phyloP scores from a whole-genome alignment of 2,329 filamentous ascomycete genomes.

The Colletotrichum scovillei region DNA sequence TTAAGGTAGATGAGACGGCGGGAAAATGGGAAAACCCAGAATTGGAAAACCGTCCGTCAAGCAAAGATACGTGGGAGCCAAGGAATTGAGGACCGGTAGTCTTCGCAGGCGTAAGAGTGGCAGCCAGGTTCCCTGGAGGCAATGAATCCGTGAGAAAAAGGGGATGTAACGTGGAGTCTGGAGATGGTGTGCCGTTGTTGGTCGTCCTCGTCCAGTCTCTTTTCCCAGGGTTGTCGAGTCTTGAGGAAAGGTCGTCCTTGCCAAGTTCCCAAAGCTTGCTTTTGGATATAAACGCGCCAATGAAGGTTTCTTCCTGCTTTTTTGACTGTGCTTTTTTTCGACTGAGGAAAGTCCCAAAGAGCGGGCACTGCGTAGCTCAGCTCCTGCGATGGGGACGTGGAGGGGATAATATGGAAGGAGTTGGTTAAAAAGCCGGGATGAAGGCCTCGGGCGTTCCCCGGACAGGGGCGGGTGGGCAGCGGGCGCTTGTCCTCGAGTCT shows the following conservation, averaged over 20 bases:
- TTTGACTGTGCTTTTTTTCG: too few relatives aligned
- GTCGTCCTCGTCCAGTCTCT: background rate
- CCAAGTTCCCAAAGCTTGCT: background rate
- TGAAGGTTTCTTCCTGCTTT: background rate
- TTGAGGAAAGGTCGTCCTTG: background rate
- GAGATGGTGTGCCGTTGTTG: slow-evolving; percentile 13
- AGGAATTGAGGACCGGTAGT: slow-evolving; percentile 13
- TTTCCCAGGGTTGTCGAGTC: background rate
- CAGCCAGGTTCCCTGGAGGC: slow-evolving; percentile 15
- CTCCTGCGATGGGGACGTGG: background rate
- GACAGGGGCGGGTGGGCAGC: slow-evolving; percentile 14
- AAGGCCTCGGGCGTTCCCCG: slow-evolving; percentile 30
- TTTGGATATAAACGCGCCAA: slow-evolving; percentile 1
- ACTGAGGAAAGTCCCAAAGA: too few relatives aligned
- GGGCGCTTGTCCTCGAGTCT: background rate
- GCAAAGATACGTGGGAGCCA: slow-evolving; percentile 3
- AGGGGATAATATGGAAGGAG: background rate
- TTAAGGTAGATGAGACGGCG: background rate
- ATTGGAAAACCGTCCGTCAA: background rate
- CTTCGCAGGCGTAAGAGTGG: slow-evolving; percentile 14
- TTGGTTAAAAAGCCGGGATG: slow-evolving; percentile 14
- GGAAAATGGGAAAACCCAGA: slow-evolving; percentile 3
- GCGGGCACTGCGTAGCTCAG: too few relatives aligned
- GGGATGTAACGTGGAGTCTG: slow-evolving; percentile 34
- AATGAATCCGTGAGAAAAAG: slow-evolving; percentile 27